Evolutionary conservation across 768 basidiomycete genomes (phyloP), one percentile per base, ranked within the genome.

Genomic region (Pleurotus platypus): DNA sequence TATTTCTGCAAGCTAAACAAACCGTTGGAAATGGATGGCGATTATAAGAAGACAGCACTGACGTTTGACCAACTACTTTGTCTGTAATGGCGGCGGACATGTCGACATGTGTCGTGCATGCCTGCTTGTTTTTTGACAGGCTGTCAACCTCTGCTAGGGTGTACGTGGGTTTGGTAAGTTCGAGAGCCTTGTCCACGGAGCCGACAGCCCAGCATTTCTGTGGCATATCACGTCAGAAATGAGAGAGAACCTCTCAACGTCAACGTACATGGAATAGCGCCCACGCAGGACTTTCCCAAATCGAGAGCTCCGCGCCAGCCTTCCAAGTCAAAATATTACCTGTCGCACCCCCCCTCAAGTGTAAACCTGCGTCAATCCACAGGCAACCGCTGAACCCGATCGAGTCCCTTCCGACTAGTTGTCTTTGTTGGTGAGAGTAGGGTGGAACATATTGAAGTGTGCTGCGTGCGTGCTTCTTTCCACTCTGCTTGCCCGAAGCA

Each of bases 201-300:
- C 51, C 51, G 8, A 54, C 16, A 0, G 51, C 51, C 51, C 51
- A 54, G 24, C 51, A 54, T 54, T 54, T 54, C 51, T 54, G 8
- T 2, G 7, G n/a, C 1, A 35, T 3, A 48, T 15, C 9, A 45
- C 13, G 2, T 24, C 24, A 15, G n/a, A 20, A 46, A 46, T 20
- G 15, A 13, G 15, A 48, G 27, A n/a, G 37, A 1, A 9, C 8
- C 6, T 0, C 3, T 11, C 26, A 35, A 3, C 3, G 1, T 24
- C 26, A 11, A 18, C 53, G 18, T 42, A 50, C 49, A 3, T 15
- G 3, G 49, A 50, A 50, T 12, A 50, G 9, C 12, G 3, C 9
- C 49, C 49, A 50, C 0, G 12, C 2, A 0, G 51, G 51, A 42
- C 51, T 54, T n/a, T 39, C 18, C 51, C 51, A 54, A 40, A 54